Evolutionary conservation across 1,284 basidiomycete species (phyloP).

Genomic region (Gyrodon tennesseensis): DNA sequence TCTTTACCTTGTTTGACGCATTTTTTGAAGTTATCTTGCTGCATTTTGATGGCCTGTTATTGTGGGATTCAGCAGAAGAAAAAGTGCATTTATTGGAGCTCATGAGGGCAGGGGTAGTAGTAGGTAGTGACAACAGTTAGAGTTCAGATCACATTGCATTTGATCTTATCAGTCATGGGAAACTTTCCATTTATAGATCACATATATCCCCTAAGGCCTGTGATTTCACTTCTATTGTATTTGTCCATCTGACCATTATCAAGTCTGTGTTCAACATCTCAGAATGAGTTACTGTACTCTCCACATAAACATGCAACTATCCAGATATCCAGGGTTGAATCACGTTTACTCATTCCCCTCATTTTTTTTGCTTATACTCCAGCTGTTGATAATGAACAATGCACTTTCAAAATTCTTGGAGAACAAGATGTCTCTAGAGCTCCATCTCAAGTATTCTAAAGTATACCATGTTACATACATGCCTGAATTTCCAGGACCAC

Average conservation of each 20-base stretch:
- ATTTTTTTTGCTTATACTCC: not conserved
- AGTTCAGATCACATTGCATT: not conserved
- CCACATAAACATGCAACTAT: not conserved
- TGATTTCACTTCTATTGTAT: not conserved
- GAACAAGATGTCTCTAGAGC: not conserved
- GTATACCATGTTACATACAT: not conserved
- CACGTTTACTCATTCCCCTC: not conserved
- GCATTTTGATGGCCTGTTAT: not conserved
- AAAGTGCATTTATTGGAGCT: not conserved
- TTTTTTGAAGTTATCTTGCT: not conserved
- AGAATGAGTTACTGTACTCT: not conserved
- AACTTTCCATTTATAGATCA: not conserved
- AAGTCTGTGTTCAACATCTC: not conserved
- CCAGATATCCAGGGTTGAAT: not conserved
- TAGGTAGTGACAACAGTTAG: not conserved
- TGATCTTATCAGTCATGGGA: not conserved
- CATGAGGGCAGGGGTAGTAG: not conserved
- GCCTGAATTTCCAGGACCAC: not conserved
- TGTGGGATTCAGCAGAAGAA: not conserved
- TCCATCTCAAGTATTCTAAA: not conserved
- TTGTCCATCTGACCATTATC: not conserved
- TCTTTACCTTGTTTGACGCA: not conserved
- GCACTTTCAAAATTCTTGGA: not conserved
- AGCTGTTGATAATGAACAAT: not conserved
- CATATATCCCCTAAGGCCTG: no score